These are phyloP conservation scores for Lophiotrema nucula DNA, from an alignment of 495 filamentous ascomycete genomes.

Conservation along the genomic window DNA sequence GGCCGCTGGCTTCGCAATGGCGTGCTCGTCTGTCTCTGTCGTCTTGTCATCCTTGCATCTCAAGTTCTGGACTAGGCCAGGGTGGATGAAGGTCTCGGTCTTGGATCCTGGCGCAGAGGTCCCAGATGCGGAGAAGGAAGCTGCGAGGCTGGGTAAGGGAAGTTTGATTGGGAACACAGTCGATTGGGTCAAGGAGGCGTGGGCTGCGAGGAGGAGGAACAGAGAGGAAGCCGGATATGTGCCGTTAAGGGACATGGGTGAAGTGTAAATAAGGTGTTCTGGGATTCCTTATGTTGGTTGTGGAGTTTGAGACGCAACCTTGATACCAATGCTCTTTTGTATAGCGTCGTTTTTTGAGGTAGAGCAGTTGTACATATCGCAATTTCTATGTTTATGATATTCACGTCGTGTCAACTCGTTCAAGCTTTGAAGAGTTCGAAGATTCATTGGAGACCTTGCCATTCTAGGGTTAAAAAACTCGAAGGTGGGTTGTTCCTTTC, in stretches of 20 bases:
- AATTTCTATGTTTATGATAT: too few relatives aligned
- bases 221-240: conserved; percentile 58
- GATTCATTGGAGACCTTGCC: too few relatives aligned
- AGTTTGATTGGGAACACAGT: conserved; percentile 12
- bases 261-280: conserved; percentile 11
- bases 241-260: conserved; percentile 53
- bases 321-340: background rate
- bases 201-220: conserved; percentile 23
- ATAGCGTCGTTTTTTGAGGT: background rate
- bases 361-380: too few relatives aligned
- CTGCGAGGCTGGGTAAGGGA: background rate
- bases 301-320: background rate
- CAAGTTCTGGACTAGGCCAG: conserved; percentile 81
- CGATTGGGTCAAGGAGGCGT: conserved; percentile 24
- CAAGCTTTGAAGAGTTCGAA: too few relatives aligned
- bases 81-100: conserved; percentile 80
- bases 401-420: too few relatives aligned
- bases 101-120: conserved; percentile 46
- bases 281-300: background rate
- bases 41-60: conserved; percentile 79
- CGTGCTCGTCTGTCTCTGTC: conserved; percentile 82
- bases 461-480: too few relatives aligned
- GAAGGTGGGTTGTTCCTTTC: too few relatives aligned
- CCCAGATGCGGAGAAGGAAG: conserved; percentile 40
- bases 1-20: conserved; percentile 95